phyloP scores from a whole-genome alignment of 495 filamentous ascomycete genomes.

The Penicillium robsamsonii region DNA sequence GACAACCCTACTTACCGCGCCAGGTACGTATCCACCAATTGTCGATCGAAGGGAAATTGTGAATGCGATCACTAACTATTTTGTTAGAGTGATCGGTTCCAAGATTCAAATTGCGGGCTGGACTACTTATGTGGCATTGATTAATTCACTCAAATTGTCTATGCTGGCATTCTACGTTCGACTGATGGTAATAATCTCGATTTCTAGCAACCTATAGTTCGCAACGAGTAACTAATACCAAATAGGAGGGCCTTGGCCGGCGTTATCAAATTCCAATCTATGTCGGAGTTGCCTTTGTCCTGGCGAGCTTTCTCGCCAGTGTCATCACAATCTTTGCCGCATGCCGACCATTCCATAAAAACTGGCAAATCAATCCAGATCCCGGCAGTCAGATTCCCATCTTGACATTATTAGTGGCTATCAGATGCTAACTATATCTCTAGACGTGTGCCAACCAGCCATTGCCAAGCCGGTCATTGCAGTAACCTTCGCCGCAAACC shows the following conservation, averaged over 20 bases:
- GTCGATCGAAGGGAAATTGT: not conserved
- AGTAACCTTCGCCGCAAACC: conserved; percentile 48
- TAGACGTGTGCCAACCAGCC: conserved; percentile 51
- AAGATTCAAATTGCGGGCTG: conserved; percentile 55
- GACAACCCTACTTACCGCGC: conserved; percentile 35
- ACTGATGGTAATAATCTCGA: conserved; percentile 41
- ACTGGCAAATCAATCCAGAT: conserved; percentile 58
- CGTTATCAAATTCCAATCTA: conserved; percentile 43
- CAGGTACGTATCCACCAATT: conserved; percentile 18
- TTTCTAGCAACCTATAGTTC: not conserved
- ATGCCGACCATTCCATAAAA: conserved; percentile 47
- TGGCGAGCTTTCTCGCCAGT: conserved; percentile 44
- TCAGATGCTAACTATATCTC: not conserved
- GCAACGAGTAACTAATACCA: conserved; percentile 1
- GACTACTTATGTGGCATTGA: conserved; percentile 50
- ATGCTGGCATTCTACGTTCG: conserved; percentile 54
- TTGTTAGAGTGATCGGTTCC: conserved; percentile 44
- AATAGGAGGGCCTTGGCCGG: conserved; percentile 34
- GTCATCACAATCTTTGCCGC: conserved; percentile 45
- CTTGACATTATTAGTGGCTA: not conserved
- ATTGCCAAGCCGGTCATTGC: conserved; percentile 44
- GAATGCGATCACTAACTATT: conserved; percentile 4
- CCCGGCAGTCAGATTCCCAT: conserved; percentile 45
- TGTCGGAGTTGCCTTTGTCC: conserved; percentile 47
- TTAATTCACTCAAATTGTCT: conserved; percentile 52